phyloP scores from a whole-genome alignment of 306 rosid species.

The Crataegus laevigata region DNA sequence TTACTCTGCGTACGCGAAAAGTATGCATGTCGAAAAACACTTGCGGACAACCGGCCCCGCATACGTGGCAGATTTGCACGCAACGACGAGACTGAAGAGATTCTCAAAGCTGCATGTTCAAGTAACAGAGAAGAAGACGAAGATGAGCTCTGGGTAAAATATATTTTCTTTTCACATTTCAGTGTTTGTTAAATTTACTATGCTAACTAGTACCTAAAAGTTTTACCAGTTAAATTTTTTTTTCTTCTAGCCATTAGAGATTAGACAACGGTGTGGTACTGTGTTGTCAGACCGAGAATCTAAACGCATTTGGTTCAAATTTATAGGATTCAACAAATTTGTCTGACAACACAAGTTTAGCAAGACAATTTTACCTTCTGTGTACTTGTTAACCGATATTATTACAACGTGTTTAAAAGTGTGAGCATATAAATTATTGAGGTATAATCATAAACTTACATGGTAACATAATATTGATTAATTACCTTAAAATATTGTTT shows the following conservation, averaged over 20 bases:
- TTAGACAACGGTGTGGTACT: neutral
- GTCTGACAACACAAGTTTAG: neutral
- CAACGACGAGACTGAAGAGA: conserved; percentile 61
- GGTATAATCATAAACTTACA: neutral
- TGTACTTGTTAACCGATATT: neutral
- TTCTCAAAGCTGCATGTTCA: conserved; percentile 50
- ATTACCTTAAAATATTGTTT: neutral
- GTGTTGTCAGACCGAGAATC: too few species aligned
- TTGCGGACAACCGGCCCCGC: conserved; percentile 91
- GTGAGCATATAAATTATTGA: too few species aligned
- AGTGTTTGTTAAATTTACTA: neutral
- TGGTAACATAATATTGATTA: neutral
- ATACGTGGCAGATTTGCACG: conserved; percentile 96
- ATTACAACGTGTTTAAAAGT: neutral
- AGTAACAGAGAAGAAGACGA: conserved; percentile 53
- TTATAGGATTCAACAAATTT: neutral
- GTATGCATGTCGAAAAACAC: conserved; percentile 97
- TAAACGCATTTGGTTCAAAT: too few species aligned
- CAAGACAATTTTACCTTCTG: neutral
- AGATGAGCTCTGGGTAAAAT: conserved; percentile 67
- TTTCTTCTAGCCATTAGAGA: neutral
- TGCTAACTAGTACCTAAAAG: neutral
- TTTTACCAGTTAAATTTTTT: too few species aligned
- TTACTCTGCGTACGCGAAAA: conserved; percentile 18
- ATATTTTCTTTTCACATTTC: neutral